These are phyloP conservation scores for Mitragyna speciosa DNA, from an alignment of 257 asterid genomes.

Conservation along the genomic window DNA sequence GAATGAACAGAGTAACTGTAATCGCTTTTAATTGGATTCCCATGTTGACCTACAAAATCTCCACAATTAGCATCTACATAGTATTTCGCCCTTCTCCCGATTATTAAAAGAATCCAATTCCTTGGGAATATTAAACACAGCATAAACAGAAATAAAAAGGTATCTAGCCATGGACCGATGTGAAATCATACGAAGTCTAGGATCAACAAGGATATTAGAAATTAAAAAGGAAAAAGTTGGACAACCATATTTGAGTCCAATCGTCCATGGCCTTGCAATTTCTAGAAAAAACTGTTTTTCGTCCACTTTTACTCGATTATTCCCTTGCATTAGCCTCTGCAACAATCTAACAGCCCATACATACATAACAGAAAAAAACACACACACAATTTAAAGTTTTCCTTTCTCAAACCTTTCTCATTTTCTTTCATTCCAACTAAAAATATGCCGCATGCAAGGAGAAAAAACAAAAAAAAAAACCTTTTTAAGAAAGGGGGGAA, in stretches of 20 bases:
- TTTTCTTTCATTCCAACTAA: too few relatives aligned
- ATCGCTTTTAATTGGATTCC: constrained; percentile 40
- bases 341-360: too few relatives aligned
- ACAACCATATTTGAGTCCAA: background rate
- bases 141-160: background rate
- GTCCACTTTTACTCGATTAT: too few relatives aligned
- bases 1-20: constrained; percentile 41
- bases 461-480: too few relatives aligned
- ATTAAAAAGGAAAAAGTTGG: background rate
- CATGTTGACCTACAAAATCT: constrained; percentile 52
- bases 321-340: too few relatives aligned
- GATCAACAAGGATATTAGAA: background rate
- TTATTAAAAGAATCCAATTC: background rate
- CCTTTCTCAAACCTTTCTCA: too few relatives aligned
- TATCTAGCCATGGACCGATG: background rate
- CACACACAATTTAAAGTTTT: too few relatives aligned
- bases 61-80: background rate
- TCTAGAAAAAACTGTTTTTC: background rate
- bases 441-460: too few relatives aligned
- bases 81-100: background rate
- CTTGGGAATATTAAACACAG: background rate
- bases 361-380: too few relatives aligned
- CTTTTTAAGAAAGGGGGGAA: too few relatives aligned
- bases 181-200: background rate
- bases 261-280: background rate